Evolutionary conservation across 2,329 filamentous ascomycete genomes (phyloP), one percentile per base, ranked within the genome.

Genomic region (Dactylellina cionopaga): DNA sequence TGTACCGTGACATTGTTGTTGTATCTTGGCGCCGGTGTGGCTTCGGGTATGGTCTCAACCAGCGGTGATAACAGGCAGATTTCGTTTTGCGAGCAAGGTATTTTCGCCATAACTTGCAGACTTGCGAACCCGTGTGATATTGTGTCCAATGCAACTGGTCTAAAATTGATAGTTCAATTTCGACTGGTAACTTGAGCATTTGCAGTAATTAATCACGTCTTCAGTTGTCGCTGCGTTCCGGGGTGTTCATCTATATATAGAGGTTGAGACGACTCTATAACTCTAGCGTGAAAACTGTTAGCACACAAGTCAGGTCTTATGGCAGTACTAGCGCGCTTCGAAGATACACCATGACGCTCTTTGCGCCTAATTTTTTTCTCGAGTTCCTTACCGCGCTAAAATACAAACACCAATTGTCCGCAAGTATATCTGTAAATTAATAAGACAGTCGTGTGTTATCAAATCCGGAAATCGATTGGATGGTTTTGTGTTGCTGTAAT

Each of bases 91-190:
- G 63, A 9, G 41, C 29, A 10, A 68, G 46, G 24, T 68, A 60
- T 31, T 47, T 60, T 17, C 63, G 52, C 63, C 63, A 68, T 35
- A 59, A 5, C 15, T 68, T 68, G 27, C 63, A 68, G 1, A 68
- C 63, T 37, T 68, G 63, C 2, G 54, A 68, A 46, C 44, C 63
- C 7, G 46, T 68, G 24, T 68, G 63, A 41, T 68, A 60, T 31
- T 68, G 63, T 29, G 63, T 59, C 63, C 63, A 68, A 15, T 68
- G 63, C 7, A 68, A 44, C 13, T 68, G 54, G n/a, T 68, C 63
- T 4, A 68, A 33, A 15, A 68, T 60, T 43, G 54, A 59, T 17
- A 68, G 41, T 31, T 68, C 63, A 33, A 68, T 68, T 22, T 68
- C 63, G 9, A 68, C 19, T 6, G 63, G 63, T 13, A 68, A 29